Conservation (phyloP, 2,329 filamentous ascomycete species). For the Talaromyces atroroseus region DNA sequence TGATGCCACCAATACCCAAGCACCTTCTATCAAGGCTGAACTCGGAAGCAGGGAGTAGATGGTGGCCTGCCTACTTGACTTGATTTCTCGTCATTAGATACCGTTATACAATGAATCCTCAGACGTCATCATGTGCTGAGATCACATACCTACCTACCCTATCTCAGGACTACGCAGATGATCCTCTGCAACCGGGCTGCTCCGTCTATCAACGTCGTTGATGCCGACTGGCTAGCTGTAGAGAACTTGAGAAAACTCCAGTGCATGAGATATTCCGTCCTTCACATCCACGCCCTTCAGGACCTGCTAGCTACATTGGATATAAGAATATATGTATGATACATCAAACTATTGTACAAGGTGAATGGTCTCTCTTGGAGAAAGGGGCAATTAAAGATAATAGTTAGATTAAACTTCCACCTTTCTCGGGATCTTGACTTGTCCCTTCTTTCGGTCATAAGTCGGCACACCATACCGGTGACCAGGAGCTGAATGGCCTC, state of each 20-base stretch:
- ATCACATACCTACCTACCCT: no score
- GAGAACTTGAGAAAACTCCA: no score
- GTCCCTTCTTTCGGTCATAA: constrained; percentile 58
- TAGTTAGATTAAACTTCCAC: constrained; percentile 44
- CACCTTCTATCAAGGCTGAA: background rate
- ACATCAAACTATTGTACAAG: constrained; percentile 1
- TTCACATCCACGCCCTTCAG: background rate
- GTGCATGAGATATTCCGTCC: no score
- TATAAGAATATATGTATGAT: constrained; percentile 6
- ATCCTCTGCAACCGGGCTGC: background rate
- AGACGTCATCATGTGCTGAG: background rate
- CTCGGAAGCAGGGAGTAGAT: background rate
- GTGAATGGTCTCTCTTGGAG: background rate
- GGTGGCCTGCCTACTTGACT: background rate
- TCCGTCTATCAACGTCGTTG: no score
- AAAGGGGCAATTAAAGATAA: background rate
- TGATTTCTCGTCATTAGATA: no score
- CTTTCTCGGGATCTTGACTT: constrained; percentile 58
- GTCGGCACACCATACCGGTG: constrained; percentile 58
- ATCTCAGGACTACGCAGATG: no score
- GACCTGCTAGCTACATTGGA: background rate
- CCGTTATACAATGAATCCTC: no score
- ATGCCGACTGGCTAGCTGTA: no score
- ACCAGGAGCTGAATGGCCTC: constrained; percentile 50
- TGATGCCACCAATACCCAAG: constrained; percentile 1